Evolutionary conservation across 495 filamentous ascomycete species (phyloP), one percentile per base, ranked within the genome.

Genomic region (Lentithecium fluviatile): DNA sequence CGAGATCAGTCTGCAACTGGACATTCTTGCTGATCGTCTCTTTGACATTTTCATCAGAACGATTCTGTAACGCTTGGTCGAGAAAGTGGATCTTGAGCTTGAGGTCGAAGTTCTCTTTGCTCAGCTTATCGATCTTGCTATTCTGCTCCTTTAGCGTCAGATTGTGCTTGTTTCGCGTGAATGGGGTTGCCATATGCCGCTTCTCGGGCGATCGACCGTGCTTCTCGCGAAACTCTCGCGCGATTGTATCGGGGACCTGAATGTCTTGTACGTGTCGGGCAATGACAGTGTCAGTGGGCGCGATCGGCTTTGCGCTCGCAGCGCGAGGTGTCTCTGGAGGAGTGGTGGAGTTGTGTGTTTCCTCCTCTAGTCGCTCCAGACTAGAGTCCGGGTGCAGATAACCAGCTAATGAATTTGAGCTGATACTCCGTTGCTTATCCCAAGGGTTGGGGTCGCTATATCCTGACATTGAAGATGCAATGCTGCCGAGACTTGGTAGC

Each of bases 21-120:
- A 97, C 91, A 72, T 96, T 98, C 75, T 97, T 92, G 20, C 88
- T 88, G 64, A 96, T 93, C 86, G 96, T 91, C 70, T 96, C 92
- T 75, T 95, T 95, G 71, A 97, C 86, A 51, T 91, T 90, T 72
- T 98, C 95, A 71, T 97, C 95, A 8, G 91, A 96, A 38, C 92
- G 86, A 69, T 91, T 89, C 74, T 95, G 91, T 25, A 98, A 74
- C 10, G 93, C 88, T 67, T 97, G 91, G 68, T 92, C 94, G 32
- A 98, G 82, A 68, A 95, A 97, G 76, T 96, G 93, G 49, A 97
- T 94, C 73, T 96, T 91, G 73, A 98, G 86, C 74, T 98, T 98
- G 38, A 98, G 79, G 69, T 96, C 94, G 70, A 97, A 98, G 64
- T 97, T 97, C 69, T 92, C 88, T 74, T 98, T 98, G 59, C 88